Evolutionary conservation across 2,329 filamentous ascomycete species (phyloP).

Genomic region (Trichoderma koningiopsis): DNA sequence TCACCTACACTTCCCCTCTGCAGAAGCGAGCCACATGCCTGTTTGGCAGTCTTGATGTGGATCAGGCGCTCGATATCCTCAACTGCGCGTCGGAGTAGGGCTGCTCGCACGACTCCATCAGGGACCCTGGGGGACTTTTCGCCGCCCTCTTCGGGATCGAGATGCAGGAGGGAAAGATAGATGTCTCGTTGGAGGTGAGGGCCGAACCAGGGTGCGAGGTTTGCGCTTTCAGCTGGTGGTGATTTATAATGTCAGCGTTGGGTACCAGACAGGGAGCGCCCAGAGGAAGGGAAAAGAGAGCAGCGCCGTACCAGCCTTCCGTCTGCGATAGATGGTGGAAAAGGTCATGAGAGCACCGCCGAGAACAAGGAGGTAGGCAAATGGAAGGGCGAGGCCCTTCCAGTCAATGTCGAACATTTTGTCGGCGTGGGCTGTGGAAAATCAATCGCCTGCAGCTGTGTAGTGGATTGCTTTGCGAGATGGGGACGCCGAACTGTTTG

Average conservation of each 20-base stretch:
- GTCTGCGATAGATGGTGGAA: constrained; percentile 87
- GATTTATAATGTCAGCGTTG: neutral
- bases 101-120: constrained; percentile 83
- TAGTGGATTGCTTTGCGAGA: neutral
- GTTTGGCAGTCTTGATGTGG: constrained; percentile 84
- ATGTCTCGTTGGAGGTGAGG: constrained; percentile 89
- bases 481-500: neutral
- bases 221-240: constrained; percentile 69
- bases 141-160: constrained; percentile 59
- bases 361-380: constrained; percentile 87
- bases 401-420: constrained; percentile 67
- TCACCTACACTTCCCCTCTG: constrained; percentile 93
- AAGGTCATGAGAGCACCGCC: constrained; percentile 89
- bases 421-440: neutral
- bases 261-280: neutral
- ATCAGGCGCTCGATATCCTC: constrained; percentile 94
- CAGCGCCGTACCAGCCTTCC: constrained; percentile 70
- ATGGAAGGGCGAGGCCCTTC: constrained; percentile 81
- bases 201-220: constrained; percentile 92
- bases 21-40: constrained; percentile 78
- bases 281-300: neutral
- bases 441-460: neutral
- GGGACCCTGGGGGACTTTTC: constrained; percentile 73
- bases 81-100: constrained; percentile 82
- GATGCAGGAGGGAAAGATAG: constrained; percentile 88